These are phyloP conservation scores for Cylindrotheca fusiformis DNA, from an alignment of 108 stramenopile species.

Conservation along the genomic window DNA sequence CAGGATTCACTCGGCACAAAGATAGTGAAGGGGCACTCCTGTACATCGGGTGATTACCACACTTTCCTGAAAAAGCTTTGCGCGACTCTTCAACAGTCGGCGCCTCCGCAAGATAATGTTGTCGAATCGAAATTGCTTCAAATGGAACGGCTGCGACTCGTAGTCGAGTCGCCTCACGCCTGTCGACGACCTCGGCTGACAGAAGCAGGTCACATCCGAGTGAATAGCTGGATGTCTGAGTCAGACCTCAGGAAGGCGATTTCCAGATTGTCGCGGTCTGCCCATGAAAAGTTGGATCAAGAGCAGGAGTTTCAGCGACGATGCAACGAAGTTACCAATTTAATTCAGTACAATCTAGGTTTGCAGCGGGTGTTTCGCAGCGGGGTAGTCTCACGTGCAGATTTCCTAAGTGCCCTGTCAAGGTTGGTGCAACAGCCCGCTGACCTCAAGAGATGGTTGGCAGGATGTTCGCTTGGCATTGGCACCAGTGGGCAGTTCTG, in stretches of 20 bases:
- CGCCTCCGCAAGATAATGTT: not conserved
- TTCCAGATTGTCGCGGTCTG: conserved; percentile 16
- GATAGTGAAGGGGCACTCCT: conserved; percentile 64
- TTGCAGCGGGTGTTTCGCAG: conserved; percentile 28
- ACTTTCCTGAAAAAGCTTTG: conserved; percentile 34
- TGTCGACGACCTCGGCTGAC: conserved; percentile 58
- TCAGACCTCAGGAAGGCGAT: conserved; percentile 22
- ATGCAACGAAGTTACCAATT: conserved; percentile 29
- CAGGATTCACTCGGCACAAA: conserved; percentile 42
- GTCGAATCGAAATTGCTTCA: not conserved
- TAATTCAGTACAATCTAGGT: conserved; percentile 58
- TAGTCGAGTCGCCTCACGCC: conserved; percentile 59
- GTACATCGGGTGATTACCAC: conserved; percentile 59
- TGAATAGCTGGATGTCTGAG: conserved; percentile 41
- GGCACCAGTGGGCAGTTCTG: conserved; percentile 59
- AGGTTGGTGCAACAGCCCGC: conserved; percentile 44
- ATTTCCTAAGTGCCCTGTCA: conserved; percentile 44
- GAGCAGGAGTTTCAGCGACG: conserved; percentile 17
- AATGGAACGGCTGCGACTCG: conserved; percentile 22
- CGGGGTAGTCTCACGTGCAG: conserved; percentile 29
- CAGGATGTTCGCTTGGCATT: conserved; percentile 59
- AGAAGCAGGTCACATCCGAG: conserved; percentile 57
- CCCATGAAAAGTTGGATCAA: conserved; percentile 21
- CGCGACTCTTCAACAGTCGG: conserved; percentile 6
- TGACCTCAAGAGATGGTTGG: conserved; percentile 35